These are phyloP conservation scores for Lasiosphaeria hispida DNA, from an alignment of 495 filamentous ascomycete species.

Conservation along the genomic window DNA sequence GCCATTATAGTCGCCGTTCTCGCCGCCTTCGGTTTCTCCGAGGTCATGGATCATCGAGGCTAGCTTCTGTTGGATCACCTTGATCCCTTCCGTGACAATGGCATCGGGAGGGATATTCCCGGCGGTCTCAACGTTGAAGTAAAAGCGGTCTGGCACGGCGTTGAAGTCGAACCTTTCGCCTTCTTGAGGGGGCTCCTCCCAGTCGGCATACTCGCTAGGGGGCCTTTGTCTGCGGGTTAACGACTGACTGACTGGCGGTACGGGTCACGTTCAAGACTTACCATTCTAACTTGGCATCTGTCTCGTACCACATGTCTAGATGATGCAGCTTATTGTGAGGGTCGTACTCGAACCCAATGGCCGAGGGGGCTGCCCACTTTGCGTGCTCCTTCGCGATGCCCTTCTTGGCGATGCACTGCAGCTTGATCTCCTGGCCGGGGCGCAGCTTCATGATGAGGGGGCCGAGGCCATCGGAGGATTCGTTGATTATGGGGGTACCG, in stretches of 20 bases:
- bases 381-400: slow-evolving; percentile 98
- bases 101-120: slow-evolving; percentile 83
- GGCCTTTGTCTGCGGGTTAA: slow-evolving; percentile 57
- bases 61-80: slow-evolving; percentile 84
- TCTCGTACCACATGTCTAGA: slow-evolving; percentile 90
- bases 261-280: slow-evolving; percentile 47
- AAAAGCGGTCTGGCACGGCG: slow-evolving; percentile 79
- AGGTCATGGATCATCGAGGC: slow-evolving; percentile 79
- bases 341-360: slow-evolving; percentile 96
- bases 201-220: slow-evolving; percentile 75
- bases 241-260: neutral
- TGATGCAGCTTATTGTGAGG: slow-evolving; percentile 91
- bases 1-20: slow-evolving; percentile 57
- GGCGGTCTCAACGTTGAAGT: slow-evolving; percentile 86
- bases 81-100: slow-evolving; percentile 85
- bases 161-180: slow-evolving; percentile 88
- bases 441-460: slow-evolving; percentile 84
- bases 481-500: slow-evolving; percentile 84
- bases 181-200: slow-evolving; percentile 80
- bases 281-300: slow-evolving; percentile 83
- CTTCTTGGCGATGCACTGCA: slow-evolving; percentile 94
- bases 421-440: slow-evolving; percentile 80
- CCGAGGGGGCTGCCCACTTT: slow-evolving; percentile 90
- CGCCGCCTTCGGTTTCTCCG: slow-evolving; percentile 51
- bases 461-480: slow-evolving; percentile 69